Evolutionary conservation across 805 yeast species (phyloP).

Genomic region (Nakazawaea ernobii): DNA sequence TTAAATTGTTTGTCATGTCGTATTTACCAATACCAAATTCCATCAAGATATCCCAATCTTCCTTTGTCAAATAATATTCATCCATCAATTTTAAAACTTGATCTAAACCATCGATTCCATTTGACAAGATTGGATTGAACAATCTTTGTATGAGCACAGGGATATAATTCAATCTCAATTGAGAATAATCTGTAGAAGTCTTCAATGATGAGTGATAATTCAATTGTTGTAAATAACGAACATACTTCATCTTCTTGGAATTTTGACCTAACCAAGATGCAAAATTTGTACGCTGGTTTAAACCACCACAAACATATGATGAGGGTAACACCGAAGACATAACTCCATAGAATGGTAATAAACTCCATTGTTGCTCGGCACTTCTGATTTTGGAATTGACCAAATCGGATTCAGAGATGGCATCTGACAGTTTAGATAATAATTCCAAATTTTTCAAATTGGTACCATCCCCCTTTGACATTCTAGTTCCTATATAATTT

Average conservation of each 20-base stretch:
- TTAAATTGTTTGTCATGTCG: conserved; percentile 36
- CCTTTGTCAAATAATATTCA: conserved; percentile 76
- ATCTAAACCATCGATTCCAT: conserved; percentile 59
- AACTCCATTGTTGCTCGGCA: conserved; percentile 90
- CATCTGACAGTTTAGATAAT: conserved; percentile 76
- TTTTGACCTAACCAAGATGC: conserved; percentile 88
- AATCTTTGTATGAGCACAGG: conserved; percentile 57
- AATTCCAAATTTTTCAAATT: conserved; percentile 52
- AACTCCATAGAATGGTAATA: conserved; percentile 86
- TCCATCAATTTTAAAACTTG: conserved; percentile 74
- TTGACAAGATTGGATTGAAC: conserved; percentile 47
- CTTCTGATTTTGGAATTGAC: conserved; percentile 81
- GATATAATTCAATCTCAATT: conserved; percentile 70
- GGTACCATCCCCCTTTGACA: conserved; percentile 32
- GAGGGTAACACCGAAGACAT: conserved; percentile 82
- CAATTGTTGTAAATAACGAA: conserved; percentile 75
- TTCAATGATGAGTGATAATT: conserved; percentile 82
- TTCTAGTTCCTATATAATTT: conserved; percentile 70
- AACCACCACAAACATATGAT: conserved; percentile 64
- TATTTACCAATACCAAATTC: conserved; percentile 73
- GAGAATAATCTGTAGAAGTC: conserved; percentile 70
- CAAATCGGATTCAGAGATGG: conserved; percentile 78
- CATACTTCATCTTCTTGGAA: conserved; percentile 75
- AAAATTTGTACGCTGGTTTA: conserved; percentile 68
- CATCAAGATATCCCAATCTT: conserved; percentile 86